Base-by-base conservation (phyloP, 2,329 filamentous ascomycete genomes). In the Aspergillus pseudotamarii region DNA sequence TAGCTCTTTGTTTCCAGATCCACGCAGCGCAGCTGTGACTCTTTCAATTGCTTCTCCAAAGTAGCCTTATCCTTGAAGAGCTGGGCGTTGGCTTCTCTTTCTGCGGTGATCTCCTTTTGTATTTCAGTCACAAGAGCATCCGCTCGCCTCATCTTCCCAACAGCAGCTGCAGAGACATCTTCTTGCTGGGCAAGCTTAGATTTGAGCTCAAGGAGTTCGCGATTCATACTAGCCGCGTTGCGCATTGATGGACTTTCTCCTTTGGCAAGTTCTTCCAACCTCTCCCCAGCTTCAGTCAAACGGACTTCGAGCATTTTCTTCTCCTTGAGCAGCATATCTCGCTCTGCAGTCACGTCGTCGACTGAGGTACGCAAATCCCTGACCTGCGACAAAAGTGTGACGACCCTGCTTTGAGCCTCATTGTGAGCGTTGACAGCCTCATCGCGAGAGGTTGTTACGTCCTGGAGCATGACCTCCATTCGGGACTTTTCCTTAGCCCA, bases 401-500 rank as follows among this genome's bases (percentile, higher is more conserved):
- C 93, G 59, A 98, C 91, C 84, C 96, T 96, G 76, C 91, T 86
- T 76, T 98, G 95, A 2, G 94, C 94, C 69, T 98, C 94, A 73
- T 95, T 97, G 78, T 99, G 95, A 0, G 95, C 94, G 70, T 89
- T 90, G 57, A 93, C 91, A 11, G 95, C 94, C 77, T 99, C 95
- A 68, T 99, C 94, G 3, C 94, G 89, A n/a, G 93, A 96, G 56
- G 92, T 89, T 12, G 91, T 91, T 36, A 98, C 87, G 75, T 97
- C 93, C 57, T 94, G 89, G 60, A 99, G 84, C 6, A 93, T 96
- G 64, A 93, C 88, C 76, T 98, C 94, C 46, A 99, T 85, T 19
- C 94, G 90, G 19, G 93, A 87, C 83, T 98, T 98, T 81, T 99
- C 94, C 82, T 99, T 99, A 14, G 94, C 94, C 94, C 95, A 98